Evolutionary conservation across 2,329 filamentous ascomycete genomes (phyloP).

Genomic region (Purpureocillium lavendulum): DNA sequence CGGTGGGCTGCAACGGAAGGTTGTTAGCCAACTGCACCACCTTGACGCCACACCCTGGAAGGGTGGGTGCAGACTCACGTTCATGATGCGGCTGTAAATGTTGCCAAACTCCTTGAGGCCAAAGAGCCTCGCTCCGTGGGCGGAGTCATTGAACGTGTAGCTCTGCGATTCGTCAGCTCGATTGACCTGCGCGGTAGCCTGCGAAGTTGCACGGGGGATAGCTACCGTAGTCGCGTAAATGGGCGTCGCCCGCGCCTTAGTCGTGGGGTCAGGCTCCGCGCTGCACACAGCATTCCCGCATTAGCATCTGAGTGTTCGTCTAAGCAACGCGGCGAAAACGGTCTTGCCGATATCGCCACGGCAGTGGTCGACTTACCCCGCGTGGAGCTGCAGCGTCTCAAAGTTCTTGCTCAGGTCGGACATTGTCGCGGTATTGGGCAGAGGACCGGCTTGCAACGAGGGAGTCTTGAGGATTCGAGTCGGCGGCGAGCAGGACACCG

Average conservation of each 20-base stretch:
- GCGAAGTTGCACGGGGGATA: neutral
- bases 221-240: slow-evolving; percentile 83
- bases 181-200: neutral
- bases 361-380: slow-evolving; percentile 48
- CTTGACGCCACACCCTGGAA: neutral
- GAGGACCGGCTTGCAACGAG: too few species aligned
- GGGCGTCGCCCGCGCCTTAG: slow-evolving; percentile 83
- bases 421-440: slow-evolving; percentile 14
- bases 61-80: slow-evolving; percentile 45
- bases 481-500: neutral
- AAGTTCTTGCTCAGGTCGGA: slow-evolving; percentile 54
- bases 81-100: slow-evolving; percentile 96
- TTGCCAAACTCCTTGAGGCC: slow-evolving; percentile 96
- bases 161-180: slow-evolving; percentile 43
- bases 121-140: slow-evolving; percentile 89
- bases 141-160: slow-evolving; percentile 90
- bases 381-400: slow-evolving; percentile 80
- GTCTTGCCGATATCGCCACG: too few species aligned
- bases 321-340: too few species aligned
- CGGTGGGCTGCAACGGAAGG: slow-evolving; percentile 56
- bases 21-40: neutral
- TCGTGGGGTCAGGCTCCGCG: slow-evolving; percentile 70
- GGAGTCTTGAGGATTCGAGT: too few species aligned
- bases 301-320: neutral
- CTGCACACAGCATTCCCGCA: slow-evolving; percentile 31